Percentiles rank a stretch among this genome's conserved stretches.
Evolutionary conservation across 2,329 filamentous ascomycete species (phyloP).

Genomic region (Diaporthe helianthi): DNA sequence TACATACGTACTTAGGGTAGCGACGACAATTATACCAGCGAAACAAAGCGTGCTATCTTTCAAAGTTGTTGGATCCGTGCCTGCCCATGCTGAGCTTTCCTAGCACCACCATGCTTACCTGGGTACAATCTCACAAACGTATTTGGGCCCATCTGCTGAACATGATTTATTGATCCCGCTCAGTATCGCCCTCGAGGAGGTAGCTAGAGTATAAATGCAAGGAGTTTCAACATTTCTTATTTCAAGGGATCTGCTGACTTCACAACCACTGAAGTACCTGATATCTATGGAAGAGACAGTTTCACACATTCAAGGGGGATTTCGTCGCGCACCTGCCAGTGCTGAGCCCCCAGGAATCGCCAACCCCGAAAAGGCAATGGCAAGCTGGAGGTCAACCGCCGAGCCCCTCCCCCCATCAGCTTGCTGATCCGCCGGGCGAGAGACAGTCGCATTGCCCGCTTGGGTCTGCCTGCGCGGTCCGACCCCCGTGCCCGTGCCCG

Average conservation of each 20-base stretch:
- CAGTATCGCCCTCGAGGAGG: not conserved
- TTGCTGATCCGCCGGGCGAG: not conserved
- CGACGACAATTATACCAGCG: not conserved
- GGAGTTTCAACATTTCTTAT: not conserved
- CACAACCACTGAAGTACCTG: too few relatives aligned
- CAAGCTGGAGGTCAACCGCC: not conserved
- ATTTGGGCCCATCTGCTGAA: not conserved
- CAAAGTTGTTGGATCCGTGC: not conserved
- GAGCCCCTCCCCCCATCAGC: not conserved
- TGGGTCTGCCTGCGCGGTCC: not conserved
- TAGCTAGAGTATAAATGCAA: not conserved
- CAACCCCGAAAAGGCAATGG: not conserved
- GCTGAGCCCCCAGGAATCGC: too few relatives aligned
- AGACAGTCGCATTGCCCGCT: not conserved
- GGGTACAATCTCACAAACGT: too few relatives aligned
- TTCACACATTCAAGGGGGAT: not conserved
- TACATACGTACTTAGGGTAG: too few relatives aligned
- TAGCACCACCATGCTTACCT: too few relatives aligned
- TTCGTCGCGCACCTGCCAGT: accelerated
- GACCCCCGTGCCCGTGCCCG: too few relatives aligned
- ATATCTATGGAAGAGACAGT: not conserved
- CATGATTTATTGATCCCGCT: not conserved
- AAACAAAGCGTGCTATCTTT: not conserved
- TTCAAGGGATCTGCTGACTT: not conserved
- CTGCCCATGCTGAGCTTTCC: not conserved